A percentile compares a stretch with the other conserved stretches of the same genome.
Evolutionary conservation across 1,284 basidiomycete genomes (phyloP).

Genomic region (Macrocybe sp.): DNA sequence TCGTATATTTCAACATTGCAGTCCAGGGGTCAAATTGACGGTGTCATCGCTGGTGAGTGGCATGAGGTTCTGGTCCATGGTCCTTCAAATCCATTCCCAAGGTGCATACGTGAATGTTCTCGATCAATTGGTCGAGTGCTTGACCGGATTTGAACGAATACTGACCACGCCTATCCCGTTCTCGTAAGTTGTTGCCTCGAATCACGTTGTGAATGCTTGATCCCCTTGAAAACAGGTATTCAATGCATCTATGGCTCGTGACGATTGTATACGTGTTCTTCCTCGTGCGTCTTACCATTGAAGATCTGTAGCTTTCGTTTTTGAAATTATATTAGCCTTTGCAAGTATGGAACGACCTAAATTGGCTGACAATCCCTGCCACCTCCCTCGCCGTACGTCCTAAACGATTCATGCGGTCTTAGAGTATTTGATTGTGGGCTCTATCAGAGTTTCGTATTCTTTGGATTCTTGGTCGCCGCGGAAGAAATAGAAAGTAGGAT

Average conservation of each 20-base stretch:
- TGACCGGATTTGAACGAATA: conserved; percentile 72
- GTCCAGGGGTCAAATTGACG: conserved; percentile 53
- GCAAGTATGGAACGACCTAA: conserved; percentile 57
- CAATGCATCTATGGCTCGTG: conserved; percentile 61
- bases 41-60: no score
- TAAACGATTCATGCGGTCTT: not conserved
- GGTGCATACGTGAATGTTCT: conserved; percentile 19
- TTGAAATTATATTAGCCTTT: conserved; percentile 43
- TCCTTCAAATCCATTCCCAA: no score
- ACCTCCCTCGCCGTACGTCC: conserved; percentile 37
- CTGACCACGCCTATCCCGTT: conserved; percentile 79
- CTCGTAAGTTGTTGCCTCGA: conserved; percentile 39
- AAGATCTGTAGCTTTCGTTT: not conserved
- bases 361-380: conserved; percentile 65
- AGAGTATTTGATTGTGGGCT: conserved; percentile 18
- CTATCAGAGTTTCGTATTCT: conserved; percentile 55
- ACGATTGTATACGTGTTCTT: conserved; percentile 53
- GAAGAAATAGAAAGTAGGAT: conserved; percentile 67
- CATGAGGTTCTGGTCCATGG: no score
- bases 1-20: conserved; percentile 64
- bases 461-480: conserved; percentile 64
- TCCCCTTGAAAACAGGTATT: conserved; percentile 38
- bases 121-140: conserved; percentile 57
- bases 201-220: conserved; percentile 6
- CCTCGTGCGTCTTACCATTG: conserved; percentile 35